Percentiles rank a stretch among this genome's conserved stretches.
Conservation (phyloP, 352 stramenopile genomes). For the Phytophthora macrochlamydospora region DNA sequence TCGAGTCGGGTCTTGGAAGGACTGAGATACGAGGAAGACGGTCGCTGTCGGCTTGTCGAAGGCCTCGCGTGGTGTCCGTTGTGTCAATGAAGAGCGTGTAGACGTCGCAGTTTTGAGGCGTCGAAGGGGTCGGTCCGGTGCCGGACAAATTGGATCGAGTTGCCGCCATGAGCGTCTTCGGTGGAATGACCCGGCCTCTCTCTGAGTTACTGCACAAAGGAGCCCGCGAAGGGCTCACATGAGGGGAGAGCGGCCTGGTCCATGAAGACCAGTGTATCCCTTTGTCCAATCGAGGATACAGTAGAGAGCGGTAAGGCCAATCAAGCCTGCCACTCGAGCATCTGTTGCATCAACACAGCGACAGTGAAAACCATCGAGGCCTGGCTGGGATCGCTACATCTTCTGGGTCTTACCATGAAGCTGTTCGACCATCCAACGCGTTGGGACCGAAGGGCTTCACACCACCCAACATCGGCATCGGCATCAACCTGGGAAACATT, state of each 20-base stretch:
- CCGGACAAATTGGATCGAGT: not conserved
- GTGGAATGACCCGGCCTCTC: no score
- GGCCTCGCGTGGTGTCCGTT: slow-evolving; percentile 2
- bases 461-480: not conserved
- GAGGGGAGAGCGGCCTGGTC: not conserved
- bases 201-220: no score
- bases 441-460: slow-evolving; percentile 17
- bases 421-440: slow-evolving; percentile 3
- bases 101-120: slow-evolving; percentile 7
- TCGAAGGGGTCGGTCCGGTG: not conserved
- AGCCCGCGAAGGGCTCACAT: not conserved
- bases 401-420: slow-evolving; percentile 15
- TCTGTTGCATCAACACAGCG: no score
- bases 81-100: slow-evolving; percentile 17
- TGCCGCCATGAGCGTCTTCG: not conserved
- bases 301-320: not conserved
- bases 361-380: no score
- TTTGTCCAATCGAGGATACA: not conserved
- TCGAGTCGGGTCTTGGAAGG: slow-evolving; percentile 8
- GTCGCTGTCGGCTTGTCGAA: slow-evolving; percentile 1
- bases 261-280: not conserved
- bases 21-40: slow-evolving; percentile 13
- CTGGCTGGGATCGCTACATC: no score
- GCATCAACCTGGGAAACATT: slow-evolving; percentile 12
- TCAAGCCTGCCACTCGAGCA: no score